These are phyloP conservation scores for Aphanomyces cochlioides DNA, from an alignment of 352 stramenopile species.

Conservation along the genomic window DNA sequence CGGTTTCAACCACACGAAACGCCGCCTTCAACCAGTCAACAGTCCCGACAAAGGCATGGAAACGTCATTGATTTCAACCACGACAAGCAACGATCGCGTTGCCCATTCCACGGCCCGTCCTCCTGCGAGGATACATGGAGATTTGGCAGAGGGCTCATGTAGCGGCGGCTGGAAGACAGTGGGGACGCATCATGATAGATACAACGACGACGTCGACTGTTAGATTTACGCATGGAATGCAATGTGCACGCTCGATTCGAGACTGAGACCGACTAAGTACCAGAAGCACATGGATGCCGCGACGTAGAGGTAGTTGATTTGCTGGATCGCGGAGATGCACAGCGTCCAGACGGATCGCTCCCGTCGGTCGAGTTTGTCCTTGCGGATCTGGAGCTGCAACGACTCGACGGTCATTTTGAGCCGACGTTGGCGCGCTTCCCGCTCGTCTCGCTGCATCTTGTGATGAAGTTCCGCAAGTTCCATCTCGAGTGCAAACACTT, in stretches of 20 bases:
- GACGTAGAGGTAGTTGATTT: background rate
- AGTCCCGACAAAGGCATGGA: too few relatives aligned
- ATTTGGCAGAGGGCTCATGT: too few relatives aligned
- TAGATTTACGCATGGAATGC: background rate
- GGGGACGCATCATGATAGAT: too few relatives aligned
- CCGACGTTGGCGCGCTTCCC: slow-evolving; percentile 8
- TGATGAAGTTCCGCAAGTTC: slow-evolving; percentile 15
- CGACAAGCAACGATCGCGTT: too few relatives aligned
- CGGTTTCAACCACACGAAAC: too few relatives aligned
- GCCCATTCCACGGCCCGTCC: too few relatives aligned
- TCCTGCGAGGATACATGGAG: too few relatives aligned
- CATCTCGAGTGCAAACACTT: slow-evolving; percentile 6
- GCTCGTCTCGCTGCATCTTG: slow-evolving; percentile 19
- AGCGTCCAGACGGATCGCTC: background rate
- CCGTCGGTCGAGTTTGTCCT: slow-evolving; percentile 12
- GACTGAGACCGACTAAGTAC: slow-evolving; percentile 6
- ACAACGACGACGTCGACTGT: too few relatives aligned
- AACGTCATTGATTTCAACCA: background rate
- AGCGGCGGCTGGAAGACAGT: too few relatives aligned
- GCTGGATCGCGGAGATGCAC: background rate
- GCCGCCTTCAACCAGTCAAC: too few relatives aligned
- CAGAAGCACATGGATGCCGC: background rate
- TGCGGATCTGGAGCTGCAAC: slow-evolving; percentile 13
- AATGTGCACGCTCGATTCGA: background rate
- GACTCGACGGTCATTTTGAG: slow-evolving; percentile 15